Evolutionary conservation across 306 rosid genomes (phyloP).

Genomic region (Sophora flavescens): DNA sequence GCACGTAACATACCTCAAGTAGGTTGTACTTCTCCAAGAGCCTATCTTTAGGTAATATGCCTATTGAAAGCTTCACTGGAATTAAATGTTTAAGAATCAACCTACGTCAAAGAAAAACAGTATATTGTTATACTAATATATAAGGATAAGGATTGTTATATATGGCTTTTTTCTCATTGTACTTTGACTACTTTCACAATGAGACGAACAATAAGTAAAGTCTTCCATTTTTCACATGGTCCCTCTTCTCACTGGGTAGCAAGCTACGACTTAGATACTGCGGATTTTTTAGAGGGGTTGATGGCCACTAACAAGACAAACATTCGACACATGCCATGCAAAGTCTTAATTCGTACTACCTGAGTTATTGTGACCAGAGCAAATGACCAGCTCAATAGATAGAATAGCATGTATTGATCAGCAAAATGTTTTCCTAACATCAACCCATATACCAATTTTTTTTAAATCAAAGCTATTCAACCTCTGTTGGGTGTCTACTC

Average conservation of each 20-base stretch:
- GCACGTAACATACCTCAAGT: slow-evolving; percentile 67
- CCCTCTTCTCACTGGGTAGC: slow-evolving; percentile 2
- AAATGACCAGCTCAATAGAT: background rate
- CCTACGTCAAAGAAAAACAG: slow-evolving; percentile 57
- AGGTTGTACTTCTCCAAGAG: slow-evolving; percentile 81
- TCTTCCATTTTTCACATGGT: slow-evolving; percentile 21
- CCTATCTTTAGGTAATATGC: slow-evolving; percentile 81
- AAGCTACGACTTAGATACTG: slow-evolving; percentile 11
- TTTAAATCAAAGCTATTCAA: background rate
- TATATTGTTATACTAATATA: background rate
- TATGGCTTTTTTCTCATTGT: slow-evolving; percentile 21
- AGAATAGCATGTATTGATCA: background rate
- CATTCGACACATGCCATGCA: slow-evolving; percentile 6
- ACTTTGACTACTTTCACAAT: background rate
- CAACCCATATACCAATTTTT: background rate
- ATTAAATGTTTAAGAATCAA: slow-evolving; percentile 92
- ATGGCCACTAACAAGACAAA: slow-evolving; percentile 6
- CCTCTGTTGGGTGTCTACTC: slow-evolving; percentile 3
- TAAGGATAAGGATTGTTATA: background rate
- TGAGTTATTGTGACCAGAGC: background rate
- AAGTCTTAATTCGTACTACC: background rate
- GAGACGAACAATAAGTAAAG: slow-evolving; percentile 5
- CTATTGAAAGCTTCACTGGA: slow-evolving; percentile 97
- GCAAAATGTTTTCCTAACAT: background rate
- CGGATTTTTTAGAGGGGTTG: slow-evolving; percentile 3